phyloP scores from a whole-genome alignment of 2,329 filamentous ascomycete species.

The Talaromyces amestolkiae region DNA sequence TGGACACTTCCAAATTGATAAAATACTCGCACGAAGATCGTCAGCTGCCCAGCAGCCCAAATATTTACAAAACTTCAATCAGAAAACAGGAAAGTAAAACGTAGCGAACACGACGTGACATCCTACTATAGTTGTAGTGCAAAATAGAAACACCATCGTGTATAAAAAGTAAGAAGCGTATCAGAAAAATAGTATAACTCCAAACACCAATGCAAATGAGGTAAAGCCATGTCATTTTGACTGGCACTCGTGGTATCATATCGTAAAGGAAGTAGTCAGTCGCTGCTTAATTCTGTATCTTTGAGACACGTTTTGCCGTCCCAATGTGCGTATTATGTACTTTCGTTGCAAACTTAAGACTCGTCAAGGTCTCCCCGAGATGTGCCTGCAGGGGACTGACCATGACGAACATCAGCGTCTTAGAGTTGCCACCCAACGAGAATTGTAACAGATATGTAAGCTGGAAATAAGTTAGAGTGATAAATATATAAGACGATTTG shows the following conservation, averaged over 20 bases:
- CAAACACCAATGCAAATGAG: slow-evolving; percentile 18
- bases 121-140: neutral
- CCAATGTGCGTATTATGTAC: slow-evolving; percentile 86
- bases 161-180: neutral
- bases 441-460: slow-evolving; percentile 94
- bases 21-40: slow-evolving; percentile 10
- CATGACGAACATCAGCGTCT: slow-evolving; percentile 99
- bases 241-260: slow-evolving; percentile 17
- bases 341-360: slow-evolving; percentile 93
- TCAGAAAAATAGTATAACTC: slow-evolving; percentile 1
- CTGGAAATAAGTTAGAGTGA: slow-evolving; percentile 38
- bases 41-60: slow-evolving; percentile 20
- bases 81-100: neutral
- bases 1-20: neutral
- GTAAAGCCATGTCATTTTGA: neutral
- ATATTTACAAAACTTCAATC: slow-evolving; percentile 25
- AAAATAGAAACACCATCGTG: neutral
- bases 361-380: slow-evolving; percentile 87
- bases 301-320: slow-evolving; percentile 59
- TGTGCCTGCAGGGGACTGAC: slow-evolving; percentile 88
- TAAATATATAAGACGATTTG: neutral
- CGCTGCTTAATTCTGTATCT: slow-evolving; percentile 11
- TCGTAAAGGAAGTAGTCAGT: neutral
- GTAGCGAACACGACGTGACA: neutral
- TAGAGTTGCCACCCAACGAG: slow-evolving; percentile 89